phyloP scores from a whole-genome alignment of 2,329 filamentous ascomycete genomes.

The Phoma sp. region DNA sequence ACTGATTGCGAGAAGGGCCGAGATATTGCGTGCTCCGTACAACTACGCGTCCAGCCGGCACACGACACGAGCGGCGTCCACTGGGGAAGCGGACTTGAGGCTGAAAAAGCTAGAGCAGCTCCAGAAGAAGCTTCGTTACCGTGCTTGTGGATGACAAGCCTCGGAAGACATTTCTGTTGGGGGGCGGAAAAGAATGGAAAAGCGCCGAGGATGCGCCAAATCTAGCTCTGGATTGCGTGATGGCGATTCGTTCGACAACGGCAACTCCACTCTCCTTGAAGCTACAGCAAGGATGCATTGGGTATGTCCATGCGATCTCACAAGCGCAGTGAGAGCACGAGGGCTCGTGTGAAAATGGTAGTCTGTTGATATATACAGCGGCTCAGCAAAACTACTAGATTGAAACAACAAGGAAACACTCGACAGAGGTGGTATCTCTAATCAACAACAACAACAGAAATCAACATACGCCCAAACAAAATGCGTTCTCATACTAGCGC shows the following conservation, averaged over 20 bases:
- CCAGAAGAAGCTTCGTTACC: slow-evolving; percentile 18
- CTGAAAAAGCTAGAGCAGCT: slow-evolving; percentile 9
- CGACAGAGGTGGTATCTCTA: slow-evolving; percentile 10
- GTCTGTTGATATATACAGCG: too few relatives aligned
- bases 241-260: not conserved
- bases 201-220: slow-evolving; percentile 12
- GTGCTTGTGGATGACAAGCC: slow-evolving; percentile 18
- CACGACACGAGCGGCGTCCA: not conserved
- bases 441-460: not conserved
- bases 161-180: slow-evolving; percentile 18
- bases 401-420: not conserved
- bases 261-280: not conserved
- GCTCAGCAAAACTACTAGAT: not conserved
- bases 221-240: slow-evolving; percentile 2
- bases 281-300: not conserved
- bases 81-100: slow-evolving; percentile 8
- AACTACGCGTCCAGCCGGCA: not conserved
- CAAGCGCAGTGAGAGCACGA: too few relatives aligned
- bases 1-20: slow-evolving; percentile 13
- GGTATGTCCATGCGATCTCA: too few relatives aligned
- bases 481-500: slow-evolving; percentile 11
- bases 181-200: slow-evolving; percentile 2
- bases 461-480: not conserved
- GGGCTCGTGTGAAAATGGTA: too few relatives aligned
- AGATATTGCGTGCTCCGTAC: slow-evolving; percentile 16